Conservation (phyloP, 495 filamentous ascomycete species). For the Neurospora sp. region DNA sequence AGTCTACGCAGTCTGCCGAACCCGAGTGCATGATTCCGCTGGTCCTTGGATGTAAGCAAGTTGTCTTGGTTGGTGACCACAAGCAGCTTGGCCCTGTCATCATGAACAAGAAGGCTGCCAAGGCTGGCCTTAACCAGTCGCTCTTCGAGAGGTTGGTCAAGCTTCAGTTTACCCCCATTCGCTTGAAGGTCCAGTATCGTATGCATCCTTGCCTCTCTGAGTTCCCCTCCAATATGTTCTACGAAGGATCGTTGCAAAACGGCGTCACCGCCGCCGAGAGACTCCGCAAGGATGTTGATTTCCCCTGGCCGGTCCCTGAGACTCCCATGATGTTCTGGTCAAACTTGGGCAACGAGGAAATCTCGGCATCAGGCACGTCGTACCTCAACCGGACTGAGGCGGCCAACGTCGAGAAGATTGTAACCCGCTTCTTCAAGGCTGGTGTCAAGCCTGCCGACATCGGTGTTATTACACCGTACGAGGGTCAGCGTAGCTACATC, state of each 20-base stretch:
- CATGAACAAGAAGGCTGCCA: conserved; percentile 99
- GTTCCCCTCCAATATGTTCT: conserved; percentile 99
- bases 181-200: conserved; percentile 94
- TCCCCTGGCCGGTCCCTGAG: conserved; percentile 92
- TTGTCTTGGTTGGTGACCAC: conserved; percentile 95
- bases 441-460: conserved; percentile 86
- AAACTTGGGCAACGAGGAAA: conserved; percentile 94
- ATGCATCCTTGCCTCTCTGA: conserved; percentile 99
- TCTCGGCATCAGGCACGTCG: conserved; percentile 93
- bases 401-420: conserved; percentile 94
- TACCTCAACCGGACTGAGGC: conserved; percentile 97
- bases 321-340: conserved; percentile 99
- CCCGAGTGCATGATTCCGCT: conserved; percentile 99
- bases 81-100: conserved; percentile 98
- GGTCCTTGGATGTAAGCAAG: conserved; percentile 95
- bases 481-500: conserved; percentile 96
- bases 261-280: conserved; percentile 86
- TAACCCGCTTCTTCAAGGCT: conserved; percentile 99
- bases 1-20: conserved; percentile 97
- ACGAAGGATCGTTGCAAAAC: conserved; percentile 95
- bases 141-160: conserved; percentile 96
- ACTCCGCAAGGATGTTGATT: conserved; percentile 88
- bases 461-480: conserved; percentile 97
- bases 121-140: conserved; percentile 93
- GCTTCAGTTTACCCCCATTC: conserved; percentile 82